phyloP scores from a whole-genome alignment of 148 eudicot species.

The Rhododendron mucronatum region DNA sequence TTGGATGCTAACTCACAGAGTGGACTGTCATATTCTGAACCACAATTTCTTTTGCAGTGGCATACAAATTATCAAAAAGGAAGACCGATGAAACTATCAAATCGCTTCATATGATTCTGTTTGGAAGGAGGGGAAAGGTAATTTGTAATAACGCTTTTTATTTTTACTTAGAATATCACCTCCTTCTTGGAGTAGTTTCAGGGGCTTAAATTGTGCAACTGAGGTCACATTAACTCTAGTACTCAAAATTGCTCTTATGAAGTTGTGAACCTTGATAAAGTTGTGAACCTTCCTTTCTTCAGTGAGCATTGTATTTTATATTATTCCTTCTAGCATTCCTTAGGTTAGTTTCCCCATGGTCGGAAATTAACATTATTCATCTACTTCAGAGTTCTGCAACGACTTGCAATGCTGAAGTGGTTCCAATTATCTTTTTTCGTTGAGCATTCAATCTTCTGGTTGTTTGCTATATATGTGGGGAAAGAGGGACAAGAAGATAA shows the following conservation, averaged over 20 bases:
- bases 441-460: neutral
- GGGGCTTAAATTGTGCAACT: neutral
- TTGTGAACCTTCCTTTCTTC: neutral
- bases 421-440: neutral
- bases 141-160: neutral
- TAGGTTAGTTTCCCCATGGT: neutral
- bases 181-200: neutral
- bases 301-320: neutral
- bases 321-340: neutral
- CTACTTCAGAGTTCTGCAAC: neutral
- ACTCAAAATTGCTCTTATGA: neutral
- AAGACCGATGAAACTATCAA: conserved; percentile 71
- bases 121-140: conserved; percentile 90
- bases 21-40: conserved; percentile 1
- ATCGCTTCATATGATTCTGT: conserved; percentile 74
- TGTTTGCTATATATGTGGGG: neutral
- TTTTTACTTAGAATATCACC: neutral
- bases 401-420: neutral
- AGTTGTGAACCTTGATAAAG: neutral
- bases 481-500: neutral
- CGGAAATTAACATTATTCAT: neutral
- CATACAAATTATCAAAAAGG: conserved; percentile 78
- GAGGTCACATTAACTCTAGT: neutral
- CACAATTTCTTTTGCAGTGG: conserved; percentile 44
- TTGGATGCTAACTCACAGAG: neutral